Evolutionary conservation across 2,329 filamentous ascomycete species (phyloP).

Genomic region (Sporothrix brasiliensis): DNA sequence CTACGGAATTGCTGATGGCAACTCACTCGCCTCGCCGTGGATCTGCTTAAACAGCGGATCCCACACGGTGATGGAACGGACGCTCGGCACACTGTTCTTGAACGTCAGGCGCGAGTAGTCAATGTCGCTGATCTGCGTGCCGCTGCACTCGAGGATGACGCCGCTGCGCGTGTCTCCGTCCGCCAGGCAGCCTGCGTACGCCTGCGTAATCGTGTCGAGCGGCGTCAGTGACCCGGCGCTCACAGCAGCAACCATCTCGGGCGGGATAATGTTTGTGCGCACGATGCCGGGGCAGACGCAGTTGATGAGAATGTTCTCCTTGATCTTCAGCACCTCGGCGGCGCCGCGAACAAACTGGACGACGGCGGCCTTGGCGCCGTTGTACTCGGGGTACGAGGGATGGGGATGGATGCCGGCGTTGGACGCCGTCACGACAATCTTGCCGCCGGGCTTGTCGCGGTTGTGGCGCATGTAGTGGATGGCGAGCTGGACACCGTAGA

Average conservation of each 20-base stretch:
- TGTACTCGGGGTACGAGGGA: constrained; percentile 52
- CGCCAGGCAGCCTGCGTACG: constrained; percentile 51
- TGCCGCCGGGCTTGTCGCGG: constrained; percentile 27
- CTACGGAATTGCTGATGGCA: constrained; percentile 32
- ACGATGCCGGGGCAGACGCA: constrained; percentile 53
- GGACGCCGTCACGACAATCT: constrained; percentile 31
- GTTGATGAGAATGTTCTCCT: constrained; percentile 55
- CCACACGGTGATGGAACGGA: constrained; percentile 30
- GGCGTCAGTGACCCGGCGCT: constrained; percentile 47
- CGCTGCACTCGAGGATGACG: constrained; percentile 33
- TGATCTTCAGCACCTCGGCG: constrained; percentile 47
- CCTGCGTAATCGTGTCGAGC: constrained; percentile 49
- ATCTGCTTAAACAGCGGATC: constrained; percentile 34
- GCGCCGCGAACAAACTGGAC: constrained; percentile 47
- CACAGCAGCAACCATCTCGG: constrained; percentile 49
- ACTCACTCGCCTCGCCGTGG: constrained; percentile 33
- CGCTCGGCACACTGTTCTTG: constrained; percentile 31
- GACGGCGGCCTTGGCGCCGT: constrained; percentile 55
- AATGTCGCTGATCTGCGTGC: constrained; percentile 29
- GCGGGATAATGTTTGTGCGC: constrained; percentile 50
- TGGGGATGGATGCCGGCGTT: constrained; percentile 51
- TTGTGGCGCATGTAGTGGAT: constrained; percentile 59
- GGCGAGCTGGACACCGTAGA: constrained; percentile 54
- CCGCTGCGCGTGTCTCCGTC: constrained; percentile 41
- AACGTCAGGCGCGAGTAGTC: constrained; percentile 29